Base-by-base conservation (phyloP, 176 grass and related monocot species). In the Miscanthus lutarioriparius region DNA sequence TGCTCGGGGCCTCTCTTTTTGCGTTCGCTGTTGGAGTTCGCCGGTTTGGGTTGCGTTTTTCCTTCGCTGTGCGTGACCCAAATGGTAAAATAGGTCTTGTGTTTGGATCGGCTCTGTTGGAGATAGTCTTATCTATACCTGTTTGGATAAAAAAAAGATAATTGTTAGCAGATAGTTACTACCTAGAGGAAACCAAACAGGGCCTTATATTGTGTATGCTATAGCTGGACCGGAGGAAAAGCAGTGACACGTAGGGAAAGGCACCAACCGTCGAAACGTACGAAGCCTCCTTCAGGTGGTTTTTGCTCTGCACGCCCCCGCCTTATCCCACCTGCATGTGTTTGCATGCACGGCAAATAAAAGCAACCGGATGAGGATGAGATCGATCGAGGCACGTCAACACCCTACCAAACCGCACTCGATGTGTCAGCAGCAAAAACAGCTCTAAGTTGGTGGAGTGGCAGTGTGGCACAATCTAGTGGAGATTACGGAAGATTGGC, bases 371-470 rank as follows among this genome's bases (percentile, higher is more conserved):
- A 64, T 28, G 61, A 67, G 30, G 33, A 22, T 33, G 0, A 33
- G 65, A 16, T 9, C 3, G 3, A 16, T 9, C 7, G 7, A 69
- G 8, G 67, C 35, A 68, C 25, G 74, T 85, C 64, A 44, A 70
- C 36, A 32, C 32, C 23, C 44, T 56, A 67, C 72, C 82, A 84
- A 84, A 67, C 14, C 41, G n/a, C 32, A 44, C 43, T 44, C 67
- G 2, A 10, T 56, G 67, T 54, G 20, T 58, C n/a, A n/a, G 10
- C 54, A 61, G 54, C 49, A 14, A 51, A 63, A 40, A 54, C 35
- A 59, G 20, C 51, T 59, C 38, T 8, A 1, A 13, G 76, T 64
- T 64, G 58, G 76, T 78, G 56, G 54, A 9, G 13, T 27, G 25
- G 10, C 27, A 12, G 10, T 43, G 12, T 49, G 47, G n/a, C 12